Conservation (phyloP, 2,329 filamentous ascomycete genomes). For the Xylaria sp. region DNA sequence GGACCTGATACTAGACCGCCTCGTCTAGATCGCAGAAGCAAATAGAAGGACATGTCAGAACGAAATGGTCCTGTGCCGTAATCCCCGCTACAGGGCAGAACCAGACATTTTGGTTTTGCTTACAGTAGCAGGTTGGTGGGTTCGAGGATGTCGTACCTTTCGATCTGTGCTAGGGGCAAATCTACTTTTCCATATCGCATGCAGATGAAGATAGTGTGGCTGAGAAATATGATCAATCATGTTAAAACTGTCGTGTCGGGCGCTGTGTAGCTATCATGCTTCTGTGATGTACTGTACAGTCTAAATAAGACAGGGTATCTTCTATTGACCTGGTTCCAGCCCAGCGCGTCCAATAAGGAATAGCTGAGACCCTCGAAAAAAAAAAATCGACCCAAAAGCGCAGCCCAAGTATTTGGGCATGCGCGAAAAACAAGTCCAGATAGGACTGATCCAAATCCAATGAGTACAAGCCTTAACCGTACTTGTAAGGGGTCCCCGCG, state of each 20-base stretch:
- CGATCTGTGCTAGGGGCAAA: neutral
- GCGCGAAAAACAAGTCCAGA: constrained; percentile 40
- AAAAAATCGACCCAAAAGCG: constrained; percentile 36
- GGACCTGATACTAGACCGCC: constrained; percentile 2
- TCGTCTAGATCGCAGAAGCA: constrained; percentile 26
- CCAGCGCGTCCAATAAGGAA: constrained; percentile 46
- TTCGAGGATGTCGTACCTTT: neutral
- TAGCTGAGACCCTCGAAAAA: constrained; percentile 47
- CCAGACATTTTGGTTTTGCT: neutral
- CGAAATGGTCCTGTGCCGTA: neutral
- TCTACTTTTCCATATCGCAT: neutral
- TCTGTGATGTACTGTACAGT: constrained; percentile 51
- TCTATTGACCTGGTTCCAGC: constrained; percentile 53
- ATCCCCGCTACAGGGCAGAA: neutral
- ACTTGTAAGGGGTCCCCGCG: constrained; percentile 41
- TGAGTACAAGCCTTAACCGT: constrained; percentile 48
- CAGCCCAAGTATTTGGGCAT: constrained; percentile 29
- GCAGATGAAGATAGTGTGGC: neutral
- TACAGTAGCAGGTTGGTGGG: neutral
- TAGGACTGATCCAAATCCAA: constrained; percentile 43
- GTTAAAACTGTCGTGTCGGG: constrained; percentile 45
- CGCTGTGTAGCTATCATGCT: constrained; percentile 51
- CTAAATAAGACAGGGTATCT: constrained; percentile 53
- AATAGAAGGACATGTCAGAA: constrained; percentile 31
- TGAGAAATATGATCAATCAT: constrained; percentile 46